Percentiles rank a stretch among this genome's conserved stretches.
These are phyloP conservation scores for Neopestalotiopsis sp. DNA, from an alignment of 2,329 filamentous ascomycete species.

Conservation along the genomic window DNA sequence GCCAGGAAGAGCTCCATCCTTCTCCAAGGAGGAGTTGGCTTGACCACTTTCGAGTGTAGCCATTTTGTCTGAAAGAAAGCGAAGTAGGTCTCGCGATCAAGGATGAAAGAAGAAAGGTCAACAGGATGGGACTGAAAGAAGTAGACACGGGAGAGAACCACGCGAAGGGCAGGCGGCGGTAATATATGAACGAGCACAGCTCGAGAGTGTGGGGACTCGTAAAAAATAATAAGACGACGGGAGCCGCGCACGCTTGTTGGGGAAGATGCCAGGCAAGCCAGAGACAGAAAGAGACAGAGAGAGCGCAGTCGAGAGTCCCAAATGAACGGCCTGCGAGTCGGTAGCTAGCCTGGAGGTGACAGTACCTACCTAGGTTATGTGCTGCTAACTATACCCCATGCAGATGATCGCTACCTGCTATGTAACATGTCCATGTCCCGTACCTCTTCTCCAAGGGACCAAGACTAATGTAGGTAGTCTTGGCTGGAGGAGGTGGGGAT, in stretches of 20 bases:
- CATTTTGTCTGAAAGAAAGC: conserved; percentile 25
- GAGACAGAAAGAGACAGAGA: background rate
- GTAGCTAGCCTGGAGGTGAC: background rate
- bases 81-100: background rate
- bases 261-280: background rate
- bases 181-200: background rate
- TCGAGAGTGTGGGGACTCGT: background rate
- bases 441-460: background rate
- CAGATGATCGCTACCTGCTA: background rate
- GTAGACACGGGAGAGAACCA: background rate
- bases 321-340: background rate
- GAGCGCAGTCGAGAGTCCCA: background rate
- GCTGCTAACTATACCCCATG: background rate
- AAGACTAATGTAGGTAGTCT: background rate
- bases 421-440: background rate
- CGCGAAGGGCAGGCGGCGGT: background rate
- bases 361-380: background rate
- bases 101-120: background rate
- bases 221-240: background rate
- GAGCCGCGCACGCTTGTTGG: background rate
- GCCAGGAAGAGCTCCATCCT: conserved; percentile 31
- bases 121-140: background rate
- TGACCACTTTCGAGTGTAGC: conserved; percentile 25
- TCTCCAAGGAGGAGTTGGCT: conserved; percentile 33
- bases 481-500: background rate